These are phyloP conservation scores for Botrytis sinoallii DNA, from an alignment of 2,329 filamentous ascomycete genomes.

Conservation along the genomic window DNA sequence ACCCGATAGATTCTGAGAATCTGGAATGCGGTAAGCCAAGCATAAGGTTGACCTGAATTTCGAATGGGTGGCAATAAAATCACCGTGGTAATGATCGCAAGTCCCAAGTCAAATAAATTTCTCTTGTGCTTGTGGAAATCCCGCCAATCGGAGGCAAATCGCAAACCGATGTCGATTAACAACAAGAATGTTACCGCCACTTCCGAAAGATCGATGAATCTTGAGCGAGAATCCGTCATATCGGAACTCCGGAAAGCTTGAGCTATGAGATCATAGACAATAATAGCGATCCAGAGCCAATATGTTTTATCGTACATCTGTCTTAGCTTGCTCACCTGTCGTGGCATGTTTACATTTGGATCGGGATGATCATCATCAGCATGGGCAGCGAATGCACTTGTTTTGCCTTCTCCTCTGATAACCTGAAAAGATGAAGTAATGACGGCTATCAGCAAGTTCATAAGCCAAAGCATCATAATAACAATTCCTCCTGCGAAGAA, in stretches of 20 bases:
- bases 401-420: constrained; percentile 92
- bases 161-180: constrained; percentile 76
- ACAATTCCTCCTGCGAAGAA: constrained; percentile 75
- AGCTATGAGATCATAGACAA: constrained; percentile 74
- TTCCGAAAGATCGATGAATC: constrained; percentile 71
- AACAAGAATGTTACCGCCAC: constrained; percentile 74
- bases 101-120: constrained; percentile 76
- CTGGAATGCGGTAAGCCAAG: constrained; percentile 90
- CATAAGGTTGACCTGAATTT: constrained; percentile 68
- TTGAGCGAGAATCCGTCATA: constrained; percentile 61
- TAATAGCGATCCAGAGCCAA: constrained; percentile 76
- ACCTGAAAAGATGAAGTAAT: constrained; percentile 99
- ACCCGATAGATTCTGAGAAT: constrained; percentile 89
- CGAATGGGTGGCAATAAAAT: constrained; percentile 84
- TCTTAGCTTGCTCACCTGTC: constrained; percentile 56
- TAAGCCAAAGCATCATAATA: constrained; percentile 93
- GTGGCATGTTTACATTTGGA: constrained; percentile 37
- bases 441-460: constrained; percentile 90
- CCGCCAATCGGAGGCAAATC: constrained; percentile 76
- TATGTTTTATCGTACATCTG: constrained; percentile 69
- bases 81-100: constrained; percentile 77
- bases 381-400: constrained; percentile 85
- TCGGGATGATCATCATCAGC: constrained; percentile 50
- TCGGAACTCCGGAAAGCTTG: constrained; percentile 73
- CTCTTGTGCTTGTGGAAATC: constrained; percentile 69